Base-by-base conservation (phyloP, 2,329 filamentous ascomycete genomes). In the Aspergillus novoparasiticus region DNA sequence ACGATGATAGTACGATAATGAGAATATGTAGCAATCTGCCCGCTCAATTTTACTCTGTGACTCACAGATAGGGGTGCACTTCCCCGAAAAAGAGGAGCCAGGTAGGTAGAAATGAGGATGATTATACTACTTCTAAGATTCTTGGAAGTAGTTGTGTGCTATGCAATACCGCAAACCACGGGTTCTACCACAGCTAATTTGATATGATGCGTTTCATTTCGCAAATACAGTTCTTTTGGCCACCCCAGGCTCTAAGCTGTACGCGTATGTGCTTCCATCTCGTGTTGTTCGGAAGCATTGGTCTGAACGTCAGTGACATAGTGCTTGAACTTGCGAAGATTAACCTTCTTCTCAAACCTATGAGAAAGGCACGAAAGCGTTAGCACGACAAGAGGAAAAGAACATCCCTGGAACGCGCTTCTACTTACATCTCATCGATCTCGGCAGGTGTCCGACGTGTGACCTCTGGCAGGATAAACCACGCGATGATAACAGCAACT, bases 391-490 rank as follows among this genome's bases (percentile, higher is more conserved):
- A 28, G 16, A 50, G 14, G 12, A 50, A 50, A 19, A 32, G 14
- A 46, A 6, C 5, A 10, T 30, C 14, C 3, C 21, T 11, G 19
- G 46, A n/a, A 14, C 14, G 26, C 23, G 6, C 11, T 41, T 39
- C 28, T 19, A 74, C 79, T 70, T 68, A 76, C 74, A 76, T 67
- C 51, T 72, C 68, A 72, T 86, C 83, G 64, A 86, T 82, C 66
- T 86, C 83, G 43, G 74, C 78, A 1, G 81, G 76, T 8, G 75
- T 82, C 34, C 83, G 72, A 2, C 81, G 81, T 66, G 82, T 82
- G 66, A 84, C 85, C 67, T 87, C 85, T 0, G 85, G 85, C 0
- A 87, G 75, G 28, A 78, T 78, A 19, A 81, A 78, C 74, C 78
- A 87, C 0, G 80, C 79, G 4, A 82, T 57, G 6, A 78, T 51